Conservation (phyloP, 1,284 basidiomycete genomes). For the Rugosomyces carneus region DNA sequence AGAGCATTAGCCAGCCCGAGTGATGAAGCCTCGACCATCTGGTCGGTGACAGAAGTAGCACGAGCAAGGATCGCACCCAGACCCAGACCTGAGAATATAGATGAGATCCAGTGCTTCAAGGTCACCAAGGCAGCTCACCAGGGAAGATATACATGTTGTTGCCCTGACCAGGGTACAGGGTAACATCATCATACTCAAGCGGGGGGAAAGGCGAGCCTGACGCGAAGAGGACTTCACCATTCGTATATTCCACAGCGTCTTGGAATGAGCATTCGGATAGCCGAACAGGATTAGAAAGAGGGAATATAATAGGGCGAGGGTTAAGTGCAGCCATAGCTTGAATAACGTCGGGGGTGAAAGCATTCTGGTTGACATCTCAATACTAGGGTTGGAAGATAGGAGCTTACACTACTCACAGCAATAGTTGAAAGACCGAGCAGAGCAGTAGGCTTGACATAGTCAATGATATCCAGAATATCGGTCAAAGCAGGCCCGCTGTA, state of each 20-base stretch:
- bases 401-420: conserved; percentile 33
- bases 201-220: conserved; percentile 86
- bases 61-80: conserved; percentile 72
- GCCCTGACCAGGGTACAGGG: conserved; percentile 80
- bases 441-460: conserved; percentile 86
- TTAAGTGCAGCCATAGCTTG: conserved; percentile 83
- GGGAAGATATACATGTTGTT: conserved; percentile 88
- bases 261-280: conserved; percentile 84
- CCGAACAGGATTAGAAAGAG: conserved; percentile 89
- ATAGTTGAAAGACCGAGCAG: conserved; percentile 89
- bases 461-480: conserved; percentile 75
- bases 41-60: conserved; percentile 63
- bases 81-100: conserved; percentile 55
- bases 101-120: conserved; percentile 15
- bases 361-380: conserved; percentile 39
- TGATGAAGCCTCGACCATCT: conserved; percentile 77
- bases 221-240: conserved; percentile 80
- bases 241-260: conserved; percentile 75
- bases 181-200: conserved; percentile 52
- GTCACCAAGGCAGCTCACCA: conserved; percentile 31
- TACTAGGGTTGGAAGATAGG: background rate
- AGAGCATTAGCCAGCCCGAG: conserved; percentile 77
- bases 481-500: conserved; percentile 73
- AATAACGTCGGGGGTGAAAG: conserved; percentile 76
- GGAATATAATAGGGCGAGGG: conserved; percentile 88